Evolutionary conservation across 1,139 yeast genomes (phyloP), one percentile per base, ranked within the genome.

Genomic region (Debaryomyces singareniensis): DNA sequence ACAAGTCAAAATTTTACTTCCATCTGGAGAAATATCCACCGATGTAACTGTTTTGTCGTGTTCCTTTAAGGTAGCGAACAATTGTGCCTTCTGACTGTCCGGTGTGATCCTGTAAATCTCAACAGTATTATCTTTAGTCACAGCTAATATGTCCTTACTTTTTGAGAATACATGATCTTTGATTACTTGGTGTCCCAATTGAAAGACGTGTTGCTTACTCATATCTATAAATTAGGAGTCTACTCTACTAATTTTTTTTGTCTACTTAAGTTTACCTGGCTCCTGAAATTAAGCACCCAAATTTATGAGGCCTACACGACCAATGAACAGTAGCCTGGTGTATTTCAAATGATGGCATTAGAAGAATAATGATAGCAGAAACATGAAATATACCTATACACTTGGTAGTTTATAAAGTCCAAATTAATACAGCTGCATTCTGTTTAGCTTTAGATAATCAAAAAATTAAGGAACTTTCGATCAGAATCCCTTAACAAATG

Each of bases 11-110:
- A 93, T 85, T 51, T 82, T 78, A 26, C 58, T 39, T 26, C 96
- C 96, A 44, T 85, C 86, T 15, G 75, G 69, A 15, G 96, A 83
- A 44, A 93, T 79, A 51, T 93, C 99, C 23, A 93, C 87, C 0
- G 96, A 87, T 9, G 98, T 91, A 29, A 93, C 93, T 3, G 93
- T 78, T 56, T 89, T 89, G 58, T 91, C 98, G 55, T 93, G 99
- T 40, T 86, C 95, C 26, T 69, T 60, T 47, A 91, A 69, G 3
- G 71, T 69, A 18, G 93, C 70, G 34, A 84, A 61, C 38, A 76
- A 63, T 38, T 60, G 59, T 10, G 78, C 78, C 35, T 56, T 66
- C 25, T 51, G 43, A 32, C 50, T 43, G 26, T 51, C 36, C n/a
- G 66, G 49, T 15, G 78, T 54, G 11, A 23, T 7, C 43, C 72